Base-by-base conservation (phyloP, 345 rosid species). In the Pistacia vera region DNA sequence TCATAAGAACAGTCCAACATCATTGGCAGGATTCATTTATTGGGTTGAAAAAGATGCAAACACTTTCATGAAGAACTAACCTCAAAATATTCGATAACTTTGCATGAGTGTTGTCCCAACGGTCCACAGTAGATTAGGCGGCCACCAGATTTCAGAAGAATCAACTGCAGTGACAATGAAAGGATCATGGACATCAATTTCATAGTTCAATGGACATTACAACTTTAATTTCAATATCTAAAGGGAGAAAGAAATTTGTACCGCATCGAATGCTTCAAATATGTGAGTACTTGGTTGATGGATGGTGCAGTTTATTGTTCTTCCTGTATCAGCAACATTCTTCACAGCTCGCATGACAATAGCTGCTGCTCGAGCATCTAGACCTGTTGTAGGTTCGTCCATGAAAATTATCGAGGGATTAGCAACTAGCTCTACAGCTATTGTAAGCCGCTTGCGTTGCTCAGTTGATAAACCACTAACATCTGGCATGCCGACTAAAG, bases 191-290 rank as follows among this genome's bases (percentile, higher is more conserved):
- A 8, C 44, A 41, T 41, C 46, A 41, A 7, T 41, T 41, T 41
- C 44, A 41, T 8, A 41, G 6, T 41, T 4, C 44, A 41, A 5
- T 3, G 44, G 44, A 41, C 44, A 41, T 41, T 0, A 41, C 44
- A 41, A 41, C 5, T 41, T 41, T 41, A 5, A 41, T 41, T 41
- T 41, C 7, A 41, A 41, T 41, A 3, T 41, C 6, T 41, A 3
- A 3, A 41, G 0, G 6, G 6, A 41, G 44, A 41, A 41, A 41
- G 44, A 41, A 41, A 5, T 41, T 5, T 41, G 44, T 49, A 57
- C 74, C 33, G 57, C 74, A 57, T 57, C 74, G 22, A 70, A 70
- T 20, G 74, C 35, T 55, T 57, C 74, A 38, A 70, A 70, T 44
- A 70, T 70, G 9, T 70, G 63, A 12, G 58, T 57, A 55, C 64